These are phyloP conservation scores for Hypomyces rosellus DNA, from an alignment of 2,329 filamentous ascomycete genomes.

Conservation along the genomic window DNA sequence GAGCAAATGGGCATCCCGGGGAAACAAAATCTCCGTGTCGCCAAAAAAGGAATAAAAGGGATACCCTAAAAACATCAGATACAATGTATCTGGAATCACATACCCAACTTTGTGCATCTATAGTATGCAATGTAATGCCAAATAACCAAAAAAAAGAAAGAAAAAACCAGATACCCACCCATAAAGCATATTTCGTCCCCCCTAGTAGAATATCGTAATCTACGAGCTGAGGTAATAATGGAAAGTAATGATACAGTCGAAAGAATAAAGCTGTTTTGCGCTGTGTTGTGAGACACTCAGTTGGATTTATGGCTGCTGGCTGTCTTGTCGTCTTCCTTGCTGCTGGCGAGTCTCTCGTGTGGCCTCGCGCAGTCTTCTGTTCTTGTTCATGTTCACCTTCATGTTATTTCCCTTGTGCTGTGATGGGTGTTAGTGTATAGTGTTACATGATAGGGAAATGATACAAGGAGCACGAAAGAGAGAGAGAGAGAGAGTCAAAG, in stretches of 20 bases:
- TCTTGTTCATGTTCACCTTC: slow-evolving; percentile 20
- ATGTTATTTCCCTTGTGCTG: slow-evolving; percentile 19
- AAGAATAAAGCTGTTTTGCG: not conserved
- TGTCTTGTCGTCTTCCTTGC: not conserved
- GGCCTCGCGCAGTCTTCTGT: slow-evolving; percentile 10
- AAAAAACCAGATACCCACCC: no score
- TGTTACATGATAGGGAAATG: not conserved
- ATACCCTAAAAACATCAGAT: no score
- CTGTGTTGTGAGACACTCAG: not conserved
- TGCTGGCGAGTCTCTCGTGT: not conserved
- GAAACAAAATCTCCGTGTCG: no score
- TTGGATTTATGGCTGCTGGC: not conserved
- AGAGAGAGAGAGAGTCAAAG: not conserved
- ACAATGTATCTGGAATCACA: no score
- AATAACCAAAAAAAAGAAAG: no score
- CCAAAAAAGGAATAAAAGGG: no score
- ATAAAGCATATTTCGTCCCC: no score
- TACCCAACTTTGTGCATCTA: no score
- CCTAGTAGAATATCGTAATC: no score
- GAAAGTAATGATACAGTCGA: not conserved
- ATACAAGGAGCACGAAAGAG: not conserved
- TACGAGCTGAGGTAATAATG: no score
- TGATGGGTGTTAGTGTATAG: not conserved
- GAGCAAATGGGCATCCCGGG: no score
- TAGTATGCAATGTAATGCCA: no score